Conservation (phyloP, 805 yeast species). For the Pichia phayaonensis region DNA sequence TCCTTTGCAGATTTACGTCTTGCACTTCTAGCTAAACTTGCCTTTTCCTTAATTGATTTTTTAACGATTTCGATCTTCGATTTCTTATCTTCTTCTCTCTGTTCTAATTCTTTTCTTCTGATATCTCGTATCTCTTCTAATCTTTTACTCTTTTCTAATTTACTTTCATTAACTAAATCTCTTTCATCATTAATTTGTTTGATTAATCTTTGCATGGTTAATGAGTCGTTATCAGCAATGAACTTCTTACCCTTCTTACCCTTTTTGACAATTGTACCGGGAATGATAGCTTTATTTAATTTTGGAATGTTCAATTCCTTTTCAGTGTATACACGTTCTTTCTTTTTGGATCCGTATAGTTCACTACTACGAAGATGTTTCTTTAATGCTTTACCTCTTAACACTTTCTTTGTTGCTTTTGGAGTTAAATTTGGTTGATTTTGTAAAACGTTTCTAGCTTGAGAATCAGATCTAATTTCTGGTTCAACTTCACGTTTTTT, state of each 20-base stretch:
- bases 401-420: conserved; percentile 44
- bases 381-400: conserved; percentile 46
- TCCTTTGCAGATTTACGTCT: conserved; percentile 51
- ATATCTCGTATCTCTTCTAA: conserved; percentile 85
- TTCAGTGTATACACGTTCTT: conserved; percentile 56
- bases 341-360: conserved; percentile 59
- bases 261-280: conserved; percentile 59
- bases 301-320: conserved; percentile 73
- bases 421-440: conserved; percentile 53
- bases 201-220: conserved; percentile 60
- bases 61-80: conserved; percentile 70
- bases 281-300: conserved; percentile 74
- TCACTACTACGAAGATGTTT: conserved; percentile 59
- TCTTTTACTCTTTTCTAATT: conserved; percentile 81
- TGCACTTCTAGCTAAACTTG: conserved; percentile 57
- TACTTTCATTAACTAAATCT: conserved; percentile 76
- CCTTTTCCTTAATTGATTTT: conserved; percentile 64
- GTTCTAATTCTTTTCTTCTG: conserved; percentile 79
- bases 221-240: conserved; percentile 59
- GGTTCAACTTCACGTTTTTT: conserved; percentile 50
- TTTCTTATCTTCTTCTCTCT: conserved; percentile 65
- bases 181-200: conserved; percentile 75
- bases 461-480: conserved; percentile 57
- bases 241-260: conserved; percentile 89
- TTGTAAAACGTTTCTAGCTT: conserved; percentile 61